Evolutionary conservation across 2,329 filamentous ascomycete genomes (phyloP).

Genomic region (Grosmannia serpens): DNA sequence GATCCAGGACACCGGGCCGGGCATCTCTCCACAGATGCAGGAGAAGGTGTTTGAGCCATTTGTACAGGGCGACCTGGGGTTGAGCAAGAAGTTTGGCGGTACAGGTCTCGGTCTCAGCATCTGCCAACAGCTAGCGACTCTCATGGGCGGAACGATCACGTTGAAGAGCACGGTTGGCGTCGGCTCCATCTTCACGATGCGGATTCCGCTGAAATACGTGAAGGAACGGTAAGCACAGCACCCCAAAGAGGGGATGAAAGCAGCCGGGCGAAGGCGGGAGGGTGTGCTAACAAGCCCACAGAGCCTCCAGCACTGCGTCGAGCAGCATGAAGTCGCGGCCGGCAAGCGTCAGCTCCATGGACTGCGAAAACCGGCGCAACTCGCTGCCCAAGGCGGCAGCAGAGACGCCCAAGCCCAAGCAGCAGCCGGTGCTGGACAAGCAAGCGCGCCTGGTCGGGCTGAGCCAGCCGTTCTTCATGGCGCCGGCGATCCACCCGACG

Average conservation of each 20-base stretch:
- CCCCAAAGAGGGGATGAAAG: background rate
- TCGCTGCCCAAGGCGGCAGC: constrained; percentile 15
- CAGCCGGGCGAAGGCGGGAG: background rate
- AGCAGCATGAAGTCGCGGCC: constrained; percentile 41
- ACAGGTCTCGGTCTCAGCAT: constrained; percentile 84
- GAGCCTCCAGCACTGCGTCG: constrained; percentile 41
- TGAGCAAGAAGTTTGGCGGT: constrained; percentile 84
- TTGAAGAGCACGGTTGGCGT: constrained; percentile 60
- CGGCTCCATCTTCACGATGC: constrained; percentile 73
- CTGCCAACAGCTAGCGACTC: constrained; percentile 68
- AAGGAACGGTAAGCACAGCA: constrained; percentile 44
- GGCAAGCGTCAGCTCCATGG: constrained; percentile 31
- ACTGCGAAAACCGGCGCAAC: constrained; percentile 23
- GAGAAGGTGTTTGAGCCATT: constrained; percentile 87
- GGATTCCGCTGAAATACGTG: constrained; percentile 68
- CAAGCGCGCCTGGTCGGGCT: constrained; percentile 72
- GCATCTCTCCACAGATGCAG: constrained; percentile 68
- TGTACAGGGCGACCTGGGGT: constrained; percentile 78
- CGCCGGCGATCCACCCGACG: constrained; percentile 22
- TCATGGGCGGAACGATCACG: constrained; percentile 71
- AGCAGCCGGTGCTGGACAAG: constrained; percentile 41
- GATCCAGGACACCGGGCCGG: constrained; percentile 78
- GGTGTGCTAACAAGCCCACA: constrained; percentile 12
- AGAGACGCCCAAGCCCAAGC: constrained; percentile 15
- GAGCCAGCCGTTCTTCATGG: constrained; percentile 68